A percentile compares a stretch with the other conserved stretches of the same genome.
Conservation (phyloP, 768 basidiomycete species). For the Mrakia hoshinonis region DNA sequence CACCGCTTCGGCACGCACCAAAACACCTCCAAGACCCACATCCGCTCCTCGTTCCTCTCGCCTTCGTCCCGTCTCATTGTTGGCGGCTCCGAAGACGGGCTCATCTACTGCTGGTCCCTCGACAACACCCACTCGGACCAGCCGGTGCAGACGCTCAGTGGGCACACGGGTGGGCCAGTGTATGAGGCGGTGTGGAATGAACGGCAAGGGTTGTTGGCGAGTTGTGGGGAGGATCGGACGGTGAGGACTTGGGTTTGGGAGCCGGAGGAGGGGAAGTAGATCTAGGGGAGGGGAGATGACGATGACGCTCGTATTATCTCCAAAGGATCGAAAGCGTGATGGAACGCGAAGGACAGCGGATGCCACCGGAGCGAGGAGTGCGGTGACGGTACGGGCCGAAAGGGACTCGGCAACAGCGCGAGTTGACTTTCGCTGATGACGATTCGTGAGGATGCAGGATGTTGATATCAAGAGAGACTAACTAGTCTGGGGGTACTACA, state of each 20-base stretch:
- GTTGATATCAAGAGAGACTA: too few relatives aligned
- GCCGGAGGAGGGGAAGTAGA: background rate
- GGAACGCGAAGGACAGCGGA: too few relatives aligned
- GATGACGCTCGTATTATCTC: too few relatives aligned
- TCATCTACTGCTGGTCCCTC: constrained; percentile 14
- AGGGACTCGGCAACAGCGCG: too few relatives aligned
- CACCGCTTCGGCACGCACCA: constrained; percentile 39
- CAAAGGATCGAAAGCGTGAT: too few relatives aligned
- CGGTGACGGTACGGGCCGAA: too few relatives aligned
- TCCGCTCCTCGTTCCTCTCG: constrained; percentile 36
- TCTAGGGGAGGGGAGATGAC: background rate
- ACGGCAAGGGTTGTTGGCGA: background rate
- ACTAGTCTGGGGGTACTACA: too few relatives aligned
- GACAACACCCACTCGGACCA: background rate
- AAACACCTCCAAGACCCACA: constrained; percentile 40
- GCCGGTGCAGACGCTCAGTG: constrained; percentile 1
- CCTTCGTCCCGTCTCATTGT: constrained; percentile 32
- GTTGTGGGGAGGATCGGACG: constrained; percentile 23
- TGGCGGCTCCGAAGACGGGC: constrained; percentile 35
- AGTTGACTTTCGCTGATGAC: too few relatives aligned
- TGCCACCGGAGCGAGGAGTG: too few relatives aligned
- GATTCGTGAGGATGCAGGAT: too few relatives aligned
- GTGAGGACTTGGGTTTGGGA: constrained; percentile 23
- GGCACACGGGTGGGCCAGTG: constrained; percentile 9
- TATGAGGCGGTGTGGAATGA: constrained; percentile 17